These are phyloP conservation scores for Aureobasidium sp. DNA, from an alignment of 2,329 filamentous ascomycete species.

Conservation along the genomic window DNA sequence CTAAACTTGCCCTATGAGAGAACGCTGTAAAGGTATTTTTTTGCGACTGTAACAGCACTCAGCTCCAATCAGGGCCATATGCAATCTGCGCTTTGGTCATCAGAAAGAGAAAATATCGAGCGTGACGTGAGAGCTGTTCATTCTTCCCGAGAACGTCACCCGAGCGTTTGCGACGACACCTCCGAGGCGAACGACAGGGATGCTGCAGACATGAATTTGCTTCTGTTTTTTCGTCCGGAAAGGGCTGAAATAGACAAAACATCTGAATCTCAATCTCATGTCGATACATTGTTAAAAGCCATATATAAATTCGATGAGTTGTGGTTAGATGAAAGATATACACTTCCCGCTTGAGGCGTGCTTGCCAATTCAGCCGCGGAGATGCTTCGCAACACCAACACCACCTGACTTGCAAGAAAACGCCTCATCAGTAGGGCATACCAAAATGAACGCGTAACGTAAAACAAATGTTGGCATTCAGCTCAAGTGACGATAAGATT, in stretches of 20 bases:
- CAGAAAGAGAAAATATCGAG: background rate
- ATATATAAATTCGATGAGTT: background rate
- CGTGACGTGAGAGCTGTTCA: background rate
- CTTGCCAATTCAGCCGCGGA: constrained; percentile 2
- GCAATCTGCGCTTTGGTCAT: background rate
- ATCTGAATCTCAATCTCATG: no score
- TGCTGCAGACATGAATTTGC: background rate
- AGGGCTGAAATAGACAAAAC: no score
- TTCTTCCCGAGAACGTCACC: background rate
- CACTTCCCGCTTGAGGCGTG: background rate
- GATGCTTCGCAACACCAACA: background rate
- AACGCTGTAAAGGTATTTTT: background rate
- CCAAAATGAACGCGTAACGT: background rate
- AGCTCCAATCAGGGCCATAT: background rate
- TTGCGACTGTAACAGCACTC: background rate
- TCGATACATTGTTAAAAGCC: no score
- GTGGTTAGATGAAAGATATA: background rate
- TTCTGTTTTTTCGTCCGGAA: background rate
- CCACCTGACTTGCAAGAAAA: background rate
- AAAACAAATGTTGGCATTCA: background rate
- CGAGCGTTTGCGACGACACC: background rate
- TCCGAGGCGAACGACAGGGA: background rate
- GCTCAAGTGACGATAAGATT: constrained; percentile 50
- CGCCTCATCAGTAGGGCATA: constrained; percentile 10
- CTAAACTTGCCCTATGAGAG: background rate